These are phyloP conservation scores for Mucor saturninus DNA, from an alignment of 371 early-diverging fungal species.

Conservation along the genomic window DNA sequence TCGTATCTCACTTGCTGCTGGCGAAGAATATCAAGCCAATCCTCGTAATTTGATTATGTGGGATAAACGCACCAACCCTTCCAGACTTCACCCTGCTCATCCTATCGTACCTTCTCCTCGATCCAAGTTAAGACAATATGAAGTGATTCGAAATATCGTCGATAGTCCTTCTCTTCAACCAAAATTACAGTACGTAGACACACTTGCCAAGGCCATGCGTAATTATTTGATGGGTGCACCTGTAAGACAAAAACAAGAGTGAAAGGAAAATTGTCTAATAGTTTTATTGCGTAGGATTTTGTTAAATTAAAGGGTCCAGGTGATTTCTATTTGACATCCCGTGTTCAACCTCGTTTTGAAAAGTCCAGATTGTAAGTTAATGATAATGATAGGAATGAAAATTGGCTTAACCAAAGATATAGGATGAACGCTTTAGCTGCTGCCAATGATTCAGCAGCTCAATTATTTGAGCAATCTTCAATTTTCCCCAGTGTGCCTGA, in stretches of 20 bases:
- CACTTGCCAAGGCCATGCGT: conserved; percentile 37
- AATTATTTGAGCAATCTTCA: conserved; percentile 41
- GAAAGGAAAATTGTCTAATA: neutral
- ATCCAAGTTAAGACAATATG: conserved; percentile 37
- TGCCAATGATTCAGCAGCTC: conserved; percentile 48
- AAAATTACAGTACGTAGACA: conserved; percentile 43
- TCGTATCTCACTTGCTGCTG: conserved; percentile 67
- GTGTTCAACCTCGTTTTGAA: conserved; percentile 61
- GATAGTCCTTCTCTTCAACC: conserved; percentile 58
- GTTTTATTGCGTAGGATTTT: conserved; percentile 56
- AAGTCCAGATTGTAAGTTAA: conserved; percentile 40
- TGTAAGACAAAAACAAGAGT: conserved; percentile 30
- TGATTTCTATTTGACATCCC: conserved; percentile 69
- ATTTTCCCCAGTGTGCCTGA: conserved; percentile 39
- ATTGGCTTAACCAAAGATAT: neutral
- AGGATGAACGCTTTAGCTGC: conserved; percentile 53
- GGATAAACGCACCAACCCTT: conserved; percentile 55
- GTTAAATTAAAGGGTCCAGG: conserved; percentile 72
- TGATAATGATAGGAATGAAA: conserved; percentile 14
- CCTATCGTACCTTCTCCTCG: conserved; percentile 45
- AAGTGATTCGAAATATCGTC: conserved; percentile 45
- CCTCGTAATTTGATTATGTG: conserved; percentile 66
- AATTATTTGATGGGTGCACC: conserved; percentile 55
- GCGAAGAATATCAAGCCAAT: conserved; percentile 76
- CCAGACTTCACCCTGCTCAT: conserved; percentile 35